phyloP scores from a whole-genome alignment of 352 stramenopile species.

The Nothophytophthora sp. region DNA sequence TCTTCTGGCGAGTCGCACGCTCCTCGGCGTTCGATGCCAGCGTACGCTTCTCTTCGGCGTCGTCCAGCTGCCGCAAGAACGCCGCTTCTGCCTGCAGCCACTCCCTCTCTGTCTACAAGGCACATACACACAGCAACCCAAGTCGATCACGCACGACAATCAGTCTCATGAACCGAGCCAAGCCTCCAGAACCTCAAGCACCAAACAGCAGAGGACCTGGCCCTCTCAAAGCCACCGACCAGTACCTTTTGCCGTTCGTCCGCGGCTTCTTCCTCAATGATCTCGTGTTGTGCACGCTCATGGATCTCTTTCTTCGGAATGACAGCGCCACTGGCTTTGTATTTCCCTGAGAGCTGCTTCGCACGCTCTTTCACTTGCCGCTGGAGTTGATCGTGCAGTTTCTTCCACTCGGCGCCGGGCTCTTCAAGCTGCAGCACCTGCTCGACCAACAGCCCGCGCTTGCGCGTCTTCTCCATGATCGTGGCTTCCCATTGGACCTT shows the following conservation, averaged over 20 bases:
- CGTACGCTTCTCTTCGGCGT: conserved; percentile 42
- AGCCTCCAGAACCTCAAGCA: too few relatives aligned
- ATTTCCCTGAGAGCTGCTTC: conserved; percentile 43
- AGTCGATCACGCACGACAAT: neutral
- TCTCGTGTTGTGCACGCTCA: conserved; percentile 59
- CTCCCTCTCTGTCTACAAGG: conserved; percentile 38
- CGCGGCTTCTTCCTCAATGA: conserved; percentile 50
- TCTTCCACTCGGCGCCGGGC: conserved; percentile 44
- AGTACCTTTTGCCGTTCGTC: conserved; percentile 39
- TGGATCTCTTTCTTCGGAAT: conserved; percentile 44
- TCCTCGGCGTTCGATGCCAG: conserved; percentile 42
- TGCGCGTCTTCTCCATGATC: conserved; percentile 30
- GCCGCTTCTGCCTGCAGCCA: conserved; percentile 54
- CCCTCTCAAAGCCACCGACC: too few relatives aligned
- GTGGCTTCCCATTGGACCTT: conserved; percentile 44
- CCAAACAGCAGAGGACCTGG: conserved; percentile 1
- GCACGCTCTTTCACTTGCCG: conserved; percentile 28
- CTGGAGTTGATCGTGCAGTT: conserved; percentile 41
- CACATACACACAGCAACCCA: neutral
- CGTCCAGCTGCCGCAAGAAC: conserved; percentile 52
- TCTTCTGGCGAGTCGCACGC: conserved; percentile 33
- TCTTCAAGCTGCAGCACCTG: conserved; percentile 60
- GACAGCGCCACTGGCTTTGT: conserved; percentile 45
- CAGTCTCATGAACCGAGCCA: too few relatives aligned
- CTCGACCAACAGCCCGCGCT: conserved; percentile 32